Conservation (phyloP, 2,329 filamentous ascomycete genomes). For the Nothophoma quercina region DNA sequence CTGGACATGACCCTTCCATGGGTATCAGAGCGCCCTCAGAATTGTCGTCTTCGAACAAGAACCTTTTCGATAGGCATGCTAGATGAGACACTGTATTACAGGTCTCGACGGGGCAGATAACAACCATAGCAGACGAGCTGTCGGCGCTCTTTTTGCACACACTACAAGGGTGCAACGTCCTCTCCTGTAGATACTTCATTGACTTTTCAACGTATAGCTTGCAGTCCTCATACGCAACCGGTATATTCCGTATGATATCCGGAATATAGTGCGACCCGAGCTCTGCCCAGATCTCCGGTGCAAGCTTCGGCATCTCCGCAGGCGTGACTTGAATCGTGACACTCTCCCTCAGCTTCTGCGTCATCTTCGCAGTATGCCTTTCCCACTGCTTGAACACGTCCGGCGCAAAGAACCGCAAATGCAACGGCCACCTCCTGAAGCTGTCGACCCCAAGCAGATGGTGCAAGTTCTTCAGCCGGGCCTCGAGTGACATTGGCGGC, state of each 20-base stretch:
- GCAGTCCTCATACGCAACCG: slow-evolving; percentile 61
- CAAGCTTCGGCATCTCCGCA: slow-evolving; percentile 33
- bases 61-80: slow-evolving; percentile 61
- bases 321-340: slow-evolving; percentile 42
- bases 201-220: slow-evolving; percentile 63
- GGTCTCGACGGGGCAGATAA: slow-evolving; percentile 59
- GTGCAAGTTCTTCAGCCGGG: slow-evolving; percentile 81
- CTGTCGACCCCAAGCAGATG: slow-evolving; percentile 79
- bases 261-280: slow-evolving; percentile 37
- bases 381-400: slow-evolving; percentile 77
- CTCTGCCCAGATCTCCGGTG: slow-evolving; percentile 28
- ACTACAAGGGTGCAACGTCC: slow-evolving; percentile 49
- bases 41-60: slow-evolving; percentile 55
- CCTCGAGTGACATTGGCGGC: slow-evolving; percentile 67
- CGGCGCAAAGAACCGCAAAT: slow-evolving; percentile 76
- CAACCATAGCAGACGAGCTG: slow-evolving; percentile 50
- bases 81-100: slow-evolving; percentile 64
- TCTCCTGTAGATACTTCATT: slow-evolving; percentile 35
- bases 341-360: slow-evolving; percentile 33
- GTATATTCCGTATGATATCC: slow-evolving; percentile 51
- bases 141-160: slow-evolving; percentile 57
- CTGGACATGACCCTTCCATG: slow-evolving; percentile 72
- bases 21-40: slow-evolving; percentile 65
- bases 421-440: slow-evolving; percentile 84
- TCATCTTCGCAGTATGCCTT: slow-evolving; percentile 51